Percentiles rank a stretch among this genome's conserved stretches.
These are phyloP conservation scores for Euphorbia celastroides DNA, from an alignment of 441 rosid genomes.

Conservation along the genomic window DNA sequence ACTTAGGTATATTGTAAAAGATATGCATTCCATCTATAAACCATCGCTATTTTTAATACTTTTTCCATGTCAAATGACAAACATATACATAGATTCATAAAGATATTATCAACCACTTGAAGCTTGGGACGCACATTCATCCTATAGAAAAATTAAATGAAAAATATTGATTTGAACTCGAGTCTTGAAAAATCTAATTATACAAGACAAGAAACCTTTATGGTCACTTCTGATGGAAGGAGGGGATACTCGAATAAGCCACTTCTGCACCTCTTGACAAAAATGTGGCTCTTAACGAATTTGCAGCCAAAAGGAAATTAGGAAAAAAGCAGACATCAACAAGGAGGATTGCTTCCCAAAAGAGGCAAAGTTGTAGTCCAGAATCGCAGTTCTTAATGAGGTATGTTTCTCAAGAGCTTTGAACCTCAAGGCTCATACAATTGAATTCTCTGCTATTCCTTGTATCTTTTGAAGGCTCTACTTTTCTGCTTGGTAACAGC, in stretches of 20 bases:
- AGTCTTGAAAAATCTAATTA: background rate
- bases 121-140: background rate
- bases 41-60: background rate
- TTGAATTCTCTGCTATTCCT: background rate
- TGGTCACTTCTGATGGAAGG: background rate
- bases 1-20: background rate
- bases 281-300: background rate
- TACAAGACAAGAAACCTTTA: background rate
- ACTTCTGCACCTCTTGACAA: constrained; percentile 1
- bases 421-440: background rate
- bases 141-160: background rate
- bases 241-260: constrained; percentile 1
- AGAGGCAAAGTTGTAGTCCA: background rate
- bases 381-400: background rate
- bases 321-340: background rate
- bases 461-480: background rate
- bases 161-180: background rate
- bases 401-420: background rate
- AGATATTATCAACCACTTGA: constrained; percentile 1
- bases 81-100: background rate
- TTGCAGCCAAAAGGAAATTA: background rate
- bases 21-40: background rate
- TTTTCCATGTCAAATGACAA: background rate
- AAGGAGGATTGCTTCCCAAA: background rate
- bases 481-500: background rate